Base-by-base conservation (phyloP, 345 rosid species). In the Hypericum androsaemum region DNA sequence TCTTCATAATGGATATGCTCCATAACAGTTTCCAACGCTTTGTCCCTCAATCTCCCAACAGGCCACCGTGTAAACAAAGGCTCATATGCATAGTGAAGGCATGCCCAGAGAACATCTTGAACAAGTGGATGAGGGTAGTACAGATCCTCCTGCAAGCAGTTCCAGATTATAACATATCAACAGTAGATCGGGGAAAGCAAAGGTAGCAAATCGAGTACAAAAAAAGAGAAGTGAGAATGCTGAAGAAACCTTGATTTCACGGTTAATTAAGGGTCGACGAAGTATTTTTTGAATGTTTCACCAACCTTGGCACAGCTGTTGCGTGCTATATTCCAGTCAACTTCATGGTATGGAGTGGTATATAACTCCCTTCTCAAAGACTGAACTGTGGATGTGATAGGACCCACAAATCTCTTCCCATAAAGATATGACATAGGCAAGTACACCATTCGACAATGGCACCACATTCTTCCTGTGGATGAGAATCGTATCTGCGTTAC, bases 371-470 rank as follows among this genome's bases (percentile, higher is more conserved):
- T 37, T 41, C 54, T 70, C 22, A 71, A 60, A 12, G 64, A 59
- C 6, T 43, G 14, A 38, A 75, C 50, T 36, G 55, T 48, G 11
- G 61, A 56, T 40, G 74, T 75, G 35, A 62, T 64, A 2, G 57
- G 54, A 32, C 72, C 69, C 1, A 71, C 75, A 46, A 62, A 66
- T 56, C 57, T 66, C 41, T 65, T 73, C 22, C 77, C 77, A 49
- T 69, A 69, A 22, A 74, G 36, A 37, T 73, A 69, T 43, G 74
- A 73, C 59, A 75, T 48, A 0, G 62, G 74, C 58, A 75, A 52
- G 41, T 68, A 71, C 38, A 56, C 60, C 45, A 68, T 48, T 14
- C 80, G 60, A 36, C 65, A 59, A 37, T 62, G 52, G 42, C 69
- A 59, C 71, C 68, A 64, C 32, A 75, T 43, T 8, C 50, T 75